Conservation (phyloP, 495 filamentous ascomycete species). For the Daldinia decipiens region DNA sequence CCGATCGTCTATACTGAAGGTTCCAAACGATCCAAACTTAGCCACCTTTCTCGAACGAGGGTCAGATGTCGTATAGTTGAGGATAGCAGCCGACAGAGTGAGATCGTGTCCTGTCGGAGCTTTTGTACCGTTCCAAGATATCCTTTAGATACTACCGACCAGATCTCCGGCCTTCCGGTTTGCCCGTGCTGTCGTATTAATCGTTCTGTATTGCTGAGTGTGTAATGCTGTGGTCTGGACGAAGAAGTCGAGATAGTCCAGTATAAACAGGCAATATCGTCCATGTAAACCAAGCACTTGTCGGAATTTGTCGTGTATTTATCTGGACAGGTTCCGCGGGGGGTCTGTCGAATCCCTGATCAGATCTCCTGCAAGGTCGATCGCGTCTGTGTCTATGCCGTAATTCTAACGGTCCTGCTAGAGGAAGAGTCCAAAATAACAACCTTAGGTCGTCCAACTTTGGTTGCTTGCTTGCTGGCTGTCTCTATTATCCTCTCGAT, state of each 20-base stretch:
- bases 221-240: conserved; percentile 4
- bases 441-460: neutral
- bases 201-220: conserved; percentile 6
- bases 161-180: conserved; percentile 23
- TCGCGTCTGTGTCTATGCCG: conserved; percentile 17
- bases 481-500: neutral
- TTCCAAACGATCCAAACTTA: conserved; percentile 1
- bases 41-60: conserved; percentile 26
- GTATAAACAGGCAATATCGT: conserved; percentile 20
- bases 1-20: conserved; percentile 35
- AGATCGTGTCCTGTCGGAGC: conserved; percentile 37
- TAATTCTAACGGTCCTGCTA: conserved; percentile 16
- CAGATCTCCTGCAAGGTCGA: conserved; percentile 37
- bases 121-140: conserved; percentile 41
- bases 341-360: conserved; percentile 31
- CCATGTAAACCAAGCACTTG: conserved; percentile 29
- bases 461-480: neutral
- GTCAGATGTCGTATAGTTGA: conserved; percentile 32
- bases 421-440: neutral
- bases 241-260: conserved; percentile 35
- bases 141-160: conserved; percentile 24
- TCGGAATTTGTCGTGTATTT: conserved; percentile 1
- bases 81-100: conserved; percentile 30
- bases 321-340: conserved; percentile 17
- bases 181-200: conserved; percentile 15